These are phyloP conservation scores for Sporothrix humicola DNA, from an alignment of 2,329 filamentous ascomycete genomes.

Conservation along the genomic window DNA sequence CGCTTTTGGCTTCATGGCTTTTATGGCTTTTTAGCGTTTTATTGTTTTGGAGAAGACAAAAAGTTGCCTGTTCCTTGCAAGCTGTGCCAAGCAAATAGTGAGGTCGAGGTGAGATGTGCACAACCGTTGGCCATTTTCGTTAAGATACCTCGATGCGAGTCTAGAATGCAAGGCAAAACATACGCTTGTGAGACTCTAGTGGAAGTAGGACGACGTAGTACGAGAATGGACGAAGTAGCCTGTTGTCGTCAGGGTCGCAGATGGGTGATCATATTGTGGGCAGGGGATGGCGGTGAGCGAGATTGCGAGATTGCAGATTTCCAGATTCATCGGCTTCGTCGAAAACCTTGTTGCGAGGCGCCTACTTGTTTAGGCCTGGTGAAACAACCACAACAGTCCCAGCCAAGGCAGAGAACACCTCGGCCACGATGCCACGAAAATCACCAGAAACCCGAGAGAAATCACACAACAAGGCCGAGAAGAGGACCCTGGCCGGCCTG, in stretches of 20 bases:
- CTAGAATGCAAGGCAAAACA: not conserved
- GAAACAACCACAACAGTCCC: not conserved
- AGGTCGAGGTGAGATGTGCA: not conserved
- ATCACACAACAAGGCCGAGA: not conserved
- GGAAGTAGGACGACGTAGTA: too few species aligned
- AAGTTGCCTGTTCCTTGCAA: not conserved
- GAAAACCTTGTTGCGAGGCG: not conserved
- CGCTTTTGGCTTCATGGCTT: conserved; percentile 1
- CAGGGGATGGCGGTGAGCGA: not conserved
- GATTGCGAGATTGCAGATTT: not conserved
- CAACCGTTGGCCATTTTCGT: not conserved
- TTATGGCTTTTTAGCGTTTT: not conserved
- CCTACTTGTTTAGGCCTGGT: not conserved
- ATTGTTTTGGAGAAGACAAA: not conserved
- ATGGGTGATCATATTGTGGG: not conserved
- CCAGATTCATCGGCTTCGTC: not conserved
- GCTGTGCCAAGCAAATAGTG: conserved; percentile 6
- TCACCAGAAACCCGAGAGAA: not conserved
- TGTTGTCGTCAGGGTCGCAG: not conserved
- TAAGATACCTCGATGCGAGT: not conserved
- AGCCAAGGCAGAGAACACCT: not conserved
- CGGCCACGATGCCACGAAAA: not conserved
- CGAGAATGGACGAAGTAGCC: too few species aligned
- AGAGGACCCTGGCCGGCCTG: not conserved
- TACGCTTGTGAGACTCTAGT: not conserved